A percentile compares a stretch with the other conserved stretches of the same genome.
Conservation (phyloP, 768 basidiomycete species). For the Paxillus ammoniavirescens region DNA sequence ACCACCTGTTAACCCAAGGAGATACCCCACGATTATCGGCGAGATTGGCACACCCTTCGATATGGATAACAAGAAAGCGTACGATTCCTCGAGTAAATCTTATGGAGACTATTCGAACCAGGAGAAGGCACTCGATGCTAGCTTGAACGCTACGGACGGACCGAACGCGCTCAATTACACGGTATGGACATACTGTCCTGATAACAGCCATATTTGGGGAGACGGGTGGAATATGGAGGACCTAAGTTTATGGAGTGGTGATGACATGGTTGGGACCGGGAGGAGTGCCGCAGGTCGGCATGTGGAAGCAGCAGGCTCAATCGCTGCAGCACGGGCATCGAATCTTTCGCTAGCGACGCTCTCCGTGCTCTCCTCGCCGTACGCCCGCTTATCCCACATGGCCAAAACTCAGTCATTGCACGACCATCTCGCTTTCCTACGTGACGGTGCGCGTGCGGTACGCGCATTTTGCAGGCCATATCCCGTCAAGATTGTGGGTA, state of each 20-base stretch:
- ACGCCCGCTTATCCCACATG: not conserved
- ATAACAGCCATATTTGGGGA: conserved; percentile 85
- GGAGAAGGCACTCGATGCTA: conserved; percentile 85
- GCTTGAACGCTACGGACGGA: conserved; percentile 76
- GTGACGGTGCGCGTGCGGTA: conserved; percentile 82
- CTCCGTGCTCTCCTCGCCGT: conserved; percentile 15
- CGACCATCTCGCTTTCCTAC: conserved; percentile 58
- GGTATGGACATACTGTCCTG: conserved; percentile 85
- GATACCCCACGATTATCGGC: conserved; percentile 88
- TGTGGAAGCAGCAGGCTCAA: not conserved
- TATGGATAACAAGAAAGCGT: conserved; percentile 84
- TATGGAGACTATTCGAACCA: conserved; percentile 80
- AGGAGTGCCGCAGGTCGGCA: not conserved
- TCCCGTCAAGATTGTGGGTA: conserved; percentile 74
- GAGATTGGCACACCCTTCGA: conserved; percentile 96
- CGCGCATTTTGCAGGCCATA: conserved; percentile 85
- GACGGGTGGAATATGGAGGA: conserved; percentile 99
- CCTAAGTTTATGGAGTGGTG: conserved; percentile 80
- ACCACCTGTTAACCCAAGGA: conserved; percentile 1
- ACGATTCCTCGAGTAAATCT: conserved; percentile 45
- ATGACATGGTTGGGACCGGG: conserved; percentile 49
- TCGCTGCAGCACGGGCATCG: conserved; percentile 15
- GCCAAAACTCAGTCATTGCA: conserved; percentile 1
- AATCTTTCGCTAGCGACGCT: conserved; percentile 20
- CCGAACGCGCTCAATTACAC: conserved; percentile 74